A percentile compares a stretch with the other conserved stretches of the same genome.
Conservation (phyloP, 169 alveolate genomes). For the Eimeria necatrix region DNA sequence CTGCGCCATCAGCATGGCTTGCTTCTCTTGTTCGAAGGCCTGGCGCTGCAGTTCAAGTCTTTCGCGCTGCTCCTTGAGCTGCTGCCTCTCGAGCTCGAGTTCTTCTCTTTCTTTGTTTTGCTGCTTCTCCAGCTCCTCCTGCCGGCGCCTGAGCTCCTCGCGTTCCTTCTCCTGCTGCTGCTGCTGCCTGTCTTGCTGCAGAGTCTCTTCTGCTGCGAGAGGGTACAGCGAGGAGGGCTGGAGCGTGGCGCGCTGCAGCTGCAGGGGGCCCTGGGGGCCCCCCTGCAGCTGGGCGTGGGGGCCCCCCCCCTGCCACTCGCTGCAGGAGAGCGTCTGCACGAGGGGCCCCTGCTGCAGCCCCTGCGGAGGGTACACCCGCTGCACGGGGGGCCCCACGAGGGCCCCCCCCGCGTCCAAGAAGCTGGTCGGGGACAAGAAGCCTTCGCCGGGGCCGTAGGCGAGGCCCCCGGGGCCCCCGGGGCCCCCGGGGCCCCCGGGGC, state of each 20-base stretch:
- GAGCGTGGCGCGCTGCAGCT: too few species aligned
- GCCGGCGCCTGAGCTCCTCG: constrained; percentile 49
- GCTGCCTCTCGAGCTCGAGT: constrained; percentile 52
- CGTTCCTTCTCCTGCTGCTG: constrained; percentile 57
- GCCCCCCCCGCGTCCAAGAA: background rate
- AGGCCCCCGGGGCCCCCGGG: too few species aligned
- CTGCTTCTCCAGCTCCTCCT: constrained; percentile 60
- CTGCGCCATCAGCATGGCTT: constrained; percentile 37
- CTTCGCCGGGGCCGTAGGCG: constrained; percentile 21
- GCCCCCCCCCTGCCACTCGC: constrained; percentile 28
- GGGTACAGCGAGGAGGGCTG: constrained; percentile 16
- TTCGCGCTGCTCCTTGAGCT: constrained; percentile 52
- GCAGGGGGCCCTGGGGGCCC: too few species aligned
- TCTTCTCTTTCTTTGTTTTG: constrained; percentile 50
- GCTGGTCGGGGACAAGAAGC: constrained; percentile 19
- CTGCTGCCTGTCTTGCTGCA: constrained; percentile 31
- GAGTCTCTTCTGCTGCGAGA: constrained; percentile 6
- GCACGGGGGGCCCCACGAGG: background rate
- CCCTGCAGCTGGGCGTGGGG: too few species aligned
- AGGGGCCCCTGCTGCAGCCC: constrained; percentile 50
- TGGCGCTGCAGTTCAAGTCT: constrained; percentile 41
- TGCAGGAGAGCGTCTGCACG: constrained; percentile 50
- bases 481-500: too few species aligned
- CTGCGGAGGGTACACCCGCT: constrained; percentile 11
- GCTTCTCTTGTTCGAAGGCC: constrained; percentile 58